These are phyloP conservation scores for Xanthoconium separans DNA, from an alignment of 1,284 basidiomycete species.

Conservation along the genomic window DNA sequence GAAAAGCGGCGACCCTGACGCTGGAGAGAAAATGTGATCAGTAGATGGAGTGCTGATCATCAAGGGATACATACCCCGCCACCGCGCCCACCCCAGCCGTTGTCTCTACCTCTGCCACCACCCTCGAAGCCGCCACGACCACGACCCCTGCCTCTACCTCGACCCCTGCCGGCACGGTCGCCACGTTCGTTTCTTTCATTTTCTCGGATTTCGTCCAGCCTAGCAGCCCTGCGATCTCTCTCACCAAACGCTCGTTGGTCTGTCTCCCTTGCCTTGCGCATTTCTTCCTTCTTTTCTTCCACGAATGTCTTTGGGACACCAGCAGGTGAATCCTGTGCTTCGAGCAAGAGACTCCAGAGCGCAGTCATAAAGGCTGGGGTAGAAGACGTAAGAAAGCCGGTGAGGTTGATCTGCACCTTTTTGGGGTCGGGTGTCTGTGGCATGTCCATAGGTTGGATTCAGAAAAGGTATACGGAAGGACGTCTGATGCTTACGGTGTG, in stretches of 20 bases:
- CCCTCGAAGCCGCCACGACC: conserved; percentile 43
- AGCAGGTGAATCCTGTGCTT: conserved; percentile 85
- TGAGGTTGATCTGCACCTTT: conserved; percentile 93
- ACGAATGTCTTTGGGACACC: conserved; percentile 94
- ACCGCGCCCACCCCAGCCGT: conserved; percentile 39
- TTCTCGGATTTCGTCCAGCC: conserved; percentile 67
- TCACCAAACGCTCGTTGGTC: conserved; percentile 71
- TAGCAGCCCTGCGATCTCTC: conserved; percentile 59
- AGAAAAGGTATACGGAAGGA: neutral
- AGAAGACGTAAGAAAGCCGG: conserved; percentile 83
- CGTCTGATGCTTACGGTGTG: conserved; percentile 60
- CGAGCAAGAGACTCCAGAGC: conserved; percentile 88
- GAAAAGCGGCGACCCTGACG: conserved; percentile 36
- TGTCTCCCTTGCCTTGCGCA: conserved; percentile 73
- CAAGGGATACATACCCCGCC: conserved; percentile 38
- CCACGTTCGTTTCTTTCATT: conserved; percentile 51
- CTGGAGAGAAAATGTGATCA: conserved; percentile 31
- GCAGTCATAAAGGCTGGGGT: conserved; percentile 85
- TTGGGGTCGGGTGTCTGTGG: conserved; percentile 83
- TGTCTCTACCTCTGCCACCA: conserved; percentile 39
- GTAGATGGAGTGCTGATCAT: conserved; percentile 3
- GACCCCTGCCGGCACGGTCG: conserved; percentile 47
- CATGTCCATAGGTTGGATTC: neutral
- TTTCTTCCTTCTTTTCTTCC: conserved; percentile 94
- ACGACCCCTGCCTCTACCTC: conserved; percentile 46